Base-by-base conservation (phyloP, 352 stramenopile species). In the Pythium aquatile region DNA sequence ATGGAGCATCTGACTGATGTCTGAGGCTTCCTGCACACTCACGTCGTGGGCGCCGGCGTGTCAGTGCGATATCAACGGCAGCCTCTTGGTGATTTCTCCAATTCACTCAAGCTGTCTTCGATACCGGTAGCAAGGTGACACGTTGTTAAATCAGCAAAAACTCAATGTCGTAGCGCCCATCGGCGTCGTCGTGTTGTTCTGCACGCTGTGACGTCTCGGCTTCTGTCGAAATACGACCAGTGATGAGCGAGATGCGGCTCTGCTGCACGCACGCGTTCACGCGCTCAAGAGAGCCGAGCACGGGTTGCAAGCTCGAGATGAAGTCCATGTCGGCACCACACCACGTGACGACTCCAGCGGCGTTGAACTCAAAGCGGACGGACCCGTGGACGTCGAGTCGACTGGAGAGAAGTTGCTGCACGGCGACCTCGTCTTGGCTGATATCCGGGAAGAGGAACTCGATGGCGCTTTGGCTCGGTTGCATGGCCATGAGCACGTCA, bases 321-420 rank as follows among this genome's bases (percentile, higher is more conserved):
- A 88, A 78, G 69, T 89, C 77, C 67, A 79, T 77, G 55, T 89
- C 77, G 28, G 75, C 75, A 30, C 77, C 78, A 47, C 85, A 77
- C 77, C 74, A 87, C 47, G 66, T 84, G 24, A 85, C 53, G 26
- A 62, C 14, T 7, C 42, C 53, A 29, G 66, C 68, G 30, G 29
- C 26, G 37, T 85, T 74, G 37, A 88, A 82, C n/a, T 80, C 57
- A 59, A 87, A 87, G 52, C 61, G 67, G 55, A 86, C 81, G 53
- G 76, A 76, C 10, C 77, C 76, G 1, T 69, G 59, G 2, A 81
- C 64, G 26, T 73, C 37, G 9, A 90, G 73, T 39, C 70, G 53
- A 17, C 53, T 66, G 11, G 69, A 61, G 13, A 85, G 72, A 11
- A 88, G 51, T 35, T 71, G 68, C 35, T 88, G 81, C 14, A 83